A percentile compares a stretch with the other conserved stretches of the same genome.
Evolutionary conservation across 2,329 filamentous ascomycete genomes (phyloP).

Genomic region (Botrytis fabae): DNA sequence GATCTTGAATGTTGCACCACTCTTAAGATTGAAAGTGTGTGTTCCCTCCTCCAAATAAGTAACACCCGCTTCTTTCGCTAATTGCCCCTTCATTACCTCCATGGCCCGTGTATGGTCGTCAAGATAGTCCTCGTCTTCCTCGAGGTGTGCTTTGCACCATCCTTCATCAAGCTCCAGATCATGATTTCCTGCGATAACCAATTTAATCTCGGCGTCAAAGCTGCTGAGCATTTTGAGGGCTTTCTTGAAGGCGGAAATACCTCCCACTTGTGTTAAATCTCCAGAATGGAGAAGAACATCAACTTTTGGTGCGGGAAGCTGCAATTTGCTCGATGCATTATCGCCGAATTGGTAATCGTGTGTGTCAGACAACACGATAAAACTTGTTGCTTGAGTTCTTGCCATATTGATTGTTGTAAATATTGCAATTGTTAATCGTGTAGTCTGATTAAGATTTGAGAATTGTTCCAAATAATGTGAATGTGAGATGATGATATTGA

Average conservation of each 20-base stretch:
- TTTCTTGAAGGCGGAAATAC: constrained; percentile 33
- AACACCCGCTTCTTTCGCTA: constrained; percentile 35
- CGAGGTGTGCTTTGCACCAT: constrained; percentile 42
- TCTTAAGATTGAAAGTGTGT: constrained; percentile 37
- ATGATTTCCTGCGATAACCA: constrained; percentile 65
- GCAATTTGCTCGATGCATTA: constrained; percentile 26
- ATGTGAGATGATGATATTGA: not conserved
- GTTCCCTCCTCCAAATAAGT: constrained; percentile 41
- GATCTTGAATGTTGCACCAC: constrained; percentile 38
- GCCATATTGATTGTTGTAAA: not conserved
- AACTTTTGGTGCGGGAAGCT: constrained; percentile 36
- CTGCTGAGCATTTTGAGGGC: constrained; percentile 31
- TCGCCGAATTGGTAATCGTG: constrained; percentile 34
- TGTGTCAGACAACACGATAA: constrained; percentile 38
- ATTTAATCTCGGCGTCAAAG: constrained; percentile 55
- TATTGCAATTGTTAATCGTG: too few species aligned
- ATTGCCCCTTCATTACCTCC: constrained; percentile 32
- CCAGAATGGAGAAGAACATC: constrained; percentile 45
- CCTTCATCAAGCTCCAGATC: constrained; percentile 57
- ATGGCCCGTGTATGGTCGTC: constrained; percentile 29
- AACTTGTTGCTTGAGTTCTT: constrained; percentile 29
- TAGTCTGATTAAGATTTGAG: too few species aligned
- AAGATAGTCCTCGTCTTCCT: constrained; percentile 21
- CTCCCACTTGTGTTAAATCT: constrained; percentile 41
- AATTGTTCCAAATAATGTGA: not conserved